phyloP scores from a whole-genome alignment of 2,329 filamentous ascomycete species.

The Beauveria caledonica region DNA sequence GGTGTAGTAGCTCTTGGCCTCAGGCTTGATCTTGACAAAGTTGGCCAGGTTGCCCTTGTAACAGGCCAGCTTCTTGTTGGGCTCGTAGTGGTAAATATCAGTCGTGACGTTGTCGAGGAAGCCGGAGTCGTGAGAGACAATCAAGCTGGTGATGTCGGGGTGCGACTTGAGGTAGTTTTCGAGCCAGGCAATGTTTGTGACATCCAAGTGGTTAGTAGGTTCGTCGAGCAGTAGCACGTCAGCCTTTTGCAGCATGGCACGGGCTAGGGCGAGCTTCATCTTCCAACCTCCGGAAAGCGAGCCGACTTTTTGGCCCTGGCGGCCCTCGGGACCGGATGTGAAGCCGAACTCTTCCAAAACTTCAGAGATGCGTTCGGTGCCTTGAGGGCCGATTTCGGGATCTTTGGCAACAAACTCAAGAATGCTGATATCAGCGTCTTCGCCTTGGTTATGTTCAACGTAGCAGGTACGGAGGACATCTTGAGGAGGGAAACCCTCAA shows the following conservation, averaged over 20 bases:
- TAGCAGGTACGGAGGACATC: conserved; percentile 93
- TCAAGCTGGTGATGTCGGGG: conserved; percentile 91
- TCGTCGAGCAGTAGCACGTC: conserved; percentile 95
- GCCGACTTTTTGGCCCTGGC: conserved; percentile 83
- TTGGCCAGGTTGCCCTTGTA: conserved; percentile 75
- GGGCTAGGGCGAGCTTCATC: conserved; percentile 96
- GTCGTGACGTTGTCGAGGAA: conserved; percentile 97
- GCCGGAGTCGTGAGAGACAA: conserved; percentile 95
- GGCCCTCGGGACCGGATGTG: conserved; percentile 77
- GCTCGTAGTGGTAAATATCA: conserved; percentile 98
- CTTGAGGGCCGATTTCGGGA: conserved; percentile 72
- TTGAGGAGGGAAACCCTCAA: conserved; percentile 91
- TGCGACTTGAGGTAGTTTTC: conserved; percentile 94
- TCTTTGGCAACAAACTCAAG: conserved; percentile 89
- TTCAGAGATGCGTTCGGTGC: conserved; percentile 68
- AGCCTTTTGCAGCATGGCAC: conserved; percentile 94
- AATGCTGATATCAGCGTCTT: conserved; percentile 94
- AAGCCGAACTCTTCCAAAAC: conserved; percentile 92
- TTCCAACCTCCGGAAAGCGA: conserved; percentile 98
- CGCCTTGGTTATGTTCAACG: conserved; percentile 97
- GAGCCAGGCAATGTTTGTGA: conserved; percentile 92
- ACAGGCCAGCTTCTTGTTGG: conserved; percentile 82
- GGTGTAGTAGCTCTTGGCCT: conserved; percentile 97
- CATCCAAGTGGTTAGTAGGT: conserved; percentile 97
- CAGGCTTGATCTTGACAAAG: conserved; percentile 84